phyloP scores from a whole-genome alignment of 441 rosid species.

The Capsella rubella region DNA sequence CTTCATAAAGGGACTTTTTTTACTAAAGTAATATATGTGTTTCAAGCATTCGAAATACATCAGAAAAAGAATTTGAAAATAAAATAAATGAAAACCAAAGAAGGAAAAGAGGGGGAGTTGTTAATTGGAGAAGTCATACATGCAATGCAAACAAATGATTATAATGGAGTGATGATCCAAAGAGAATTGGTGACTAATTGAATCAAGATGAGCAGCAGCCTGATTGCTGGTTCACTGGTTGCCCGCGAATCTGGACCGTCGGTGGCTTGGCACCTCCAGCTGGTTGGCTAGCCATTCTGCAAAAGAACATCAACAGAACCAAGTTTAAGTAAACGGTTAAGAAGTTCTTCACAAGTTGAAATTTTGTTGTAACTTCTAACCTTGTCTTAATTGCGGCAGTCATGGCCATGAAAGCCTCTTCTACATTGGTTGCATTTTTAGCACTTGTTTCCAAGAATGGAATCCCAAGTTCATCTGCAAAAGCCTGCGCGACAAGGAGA shows the following conservation, averaged over 20 bases:
- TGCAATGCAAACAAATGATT: constrained; percentile 43
- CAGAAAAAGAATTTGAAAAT: constrained; percentile 32
- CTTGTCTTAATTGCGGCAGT: constrained; percentile 69
- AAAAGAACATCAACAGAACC: neutral
- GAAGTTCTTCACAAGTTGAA: neutral
- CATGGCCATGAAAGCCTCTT: constrained; percentile 82
- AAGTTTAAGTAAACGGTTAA: neutral
- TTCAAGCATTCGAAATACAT: constrained; percentile 27
- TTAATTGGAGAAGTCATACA: constrained; percentile 33
- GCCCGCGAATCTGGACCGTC: constrained; percentile 89
- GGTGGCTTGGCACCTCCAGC: constrained; percentile 83
- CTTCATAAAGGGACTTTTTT: neutral
- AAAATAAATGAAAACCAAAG: constrained; percentile 16
- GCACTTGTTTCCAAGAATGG: constrained; percentile 83
- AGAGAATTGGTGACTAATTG: constrained; percentile 6
- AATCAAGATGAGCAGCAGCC: constrained; percentile 90
- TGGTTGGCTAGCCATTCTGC: constrained; percentile 95
- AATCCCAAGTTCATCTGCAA: constrained; percentile 76
- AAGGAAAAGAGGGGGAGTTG: constrained; percentile 1
- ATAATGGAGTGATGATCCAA: constrained; percentile 23
- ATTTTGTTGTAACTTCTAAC: constrained; percentile 45
- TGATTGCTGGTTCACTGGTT: constrained; percentile 84
- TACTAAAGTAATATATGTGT: constrained; percentile 1
- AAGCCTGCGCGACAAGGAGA: constrained; percentile 49
- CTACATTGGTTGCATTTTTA: constrained; percentile 68